Evolutionary conservation across 2,329 filamentous ascomycete species (phyloP), one percentile per base, ranked within the genome.

Genomic region (Hypoxylon sp.): DNA sequence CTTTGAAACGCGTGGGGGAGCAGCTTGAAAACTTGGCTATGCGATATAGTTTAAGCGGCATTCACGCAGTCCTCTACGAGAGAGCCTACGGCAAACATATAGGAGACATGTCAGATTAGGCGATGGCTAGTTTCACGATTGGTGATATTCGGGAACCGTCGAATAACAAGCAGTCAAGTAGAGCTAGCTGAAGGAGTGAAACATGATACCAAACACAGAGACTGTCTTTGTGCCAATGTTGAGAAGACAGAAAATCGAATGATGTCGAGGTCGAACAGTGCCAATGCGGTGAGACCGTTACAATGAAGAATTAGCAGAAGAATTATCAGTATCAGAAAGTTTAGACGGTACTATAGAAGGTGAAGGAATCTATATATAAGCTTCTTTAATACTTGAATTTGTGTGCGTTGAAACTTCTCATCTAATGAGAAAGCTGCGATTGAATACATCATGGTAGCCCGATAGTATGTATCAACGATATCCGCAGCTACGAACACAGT

Each of bases 231-330:
- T 47, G 44, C 22, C 29, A 52, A 35, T 31, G 29, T 31, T 31
- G 29, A 29, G 39, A 19, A 39, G 17, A 39, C 35, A 24, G 17
- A 22, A 53, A 64, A 54, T 63, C 39, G 55, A 54, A 57, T 42
- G 13, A 61, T 54, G 33, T 44, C 37, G 37, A 63, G 19, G 50
- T 69, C 46, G 29, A 69, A 67, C 60, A 55, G 55, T 65, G 24
- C 39, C 57, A 71, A 69, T 69, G 66, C 66, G 53, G 66, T 67
- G 58, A 59, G 57, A 69, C 59, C 24, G 60, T 63, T 60, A 67
- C 66, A 35, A 33, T 46, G 31, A 61, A 63, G 51, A 6, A 52
- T 10, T 9, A 19, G 24, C 31, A 60, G 29, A 60, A 22, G 24
- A 22, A 26, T 37, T 8, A 58, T 5, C 17, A 55, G 6, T 5